A percentile compares a stretch with the other conserved stretches of the same genome.
Evolutionary conservation across 2,329 filamentous ascomycete genomes (phyloP).

Genomic region (Cladophialophora yegresii): DNA sequence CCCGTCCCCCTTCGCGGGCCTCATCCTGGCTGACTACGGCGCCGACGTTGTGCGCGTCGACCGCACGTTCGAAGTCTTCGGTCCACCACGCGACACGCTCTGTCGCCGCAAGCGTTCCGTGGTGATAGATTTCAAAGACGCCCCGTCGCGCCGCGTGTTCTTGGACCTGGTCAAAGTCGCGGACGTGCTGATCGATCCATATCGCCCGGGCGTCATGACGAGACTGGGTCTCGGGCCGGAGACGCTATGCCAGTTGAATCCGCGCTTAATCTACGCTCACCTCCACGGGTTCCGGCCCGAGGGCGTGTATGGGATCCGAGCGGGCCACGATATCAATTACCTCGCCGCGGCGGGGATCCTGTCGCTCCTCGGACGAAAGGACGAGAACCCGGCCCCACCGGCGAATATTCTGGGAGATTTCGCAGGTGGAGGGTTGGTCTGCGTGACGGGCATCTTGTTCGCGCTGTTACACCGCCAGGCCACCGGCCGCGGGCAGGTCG

Average conservation of each 20-base stretch:
- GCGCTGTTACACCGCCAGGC: conserved; percentile 62
- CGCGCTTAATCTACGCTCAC: conserved; percentile 74
- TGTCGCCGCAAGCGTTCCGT: conserved; percentile 55
- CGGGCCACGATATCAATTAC: conserved; percentile 95
- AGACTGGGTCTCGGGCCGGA: conserved; percentile 63
- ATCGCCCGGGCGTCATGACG: conserved; percentile 65
- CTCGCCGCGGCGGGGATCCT: conserved; percentile 82
- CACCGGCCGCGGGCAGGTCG: conserved; percentile 75
- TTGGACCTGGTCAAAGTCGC: conserved; percentile 62
- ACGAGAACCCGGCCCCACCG: conserved; percentile 74
- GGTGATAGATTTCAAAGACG: conserved; percentile 63
- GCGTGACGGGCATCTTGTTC: conserved; percentile 78
- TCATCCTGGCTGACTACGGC: conserved; percentile 72
- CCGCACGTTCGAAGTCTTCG: conserved; percentile 66
- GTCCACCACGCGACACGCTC: conserved; percentile 50
- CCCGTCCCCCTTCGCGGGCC: conserved; percentile 37
- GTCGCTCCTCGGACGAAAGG: conserved; percentile 63
- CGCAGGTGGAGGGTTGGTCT: conserved; percentile 78
- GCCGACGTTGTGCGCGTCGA: conserved; percentile 74
- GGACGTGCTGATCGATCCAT: conserved; percentile 69
- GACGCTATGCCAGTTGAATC: conserved; percentile 64
- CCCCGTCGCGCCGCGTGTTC: conserved; percentile 57
- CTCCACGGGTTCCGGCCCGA: conserved; percentile 88
- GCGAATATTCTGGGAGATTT: conserved; percentile 87
- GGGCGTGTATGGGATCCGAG: conserved; percentile 80